phyloP scores from a whole-genome alignment of 768 basidiomycete species.

The Russula abietina region DNA sequence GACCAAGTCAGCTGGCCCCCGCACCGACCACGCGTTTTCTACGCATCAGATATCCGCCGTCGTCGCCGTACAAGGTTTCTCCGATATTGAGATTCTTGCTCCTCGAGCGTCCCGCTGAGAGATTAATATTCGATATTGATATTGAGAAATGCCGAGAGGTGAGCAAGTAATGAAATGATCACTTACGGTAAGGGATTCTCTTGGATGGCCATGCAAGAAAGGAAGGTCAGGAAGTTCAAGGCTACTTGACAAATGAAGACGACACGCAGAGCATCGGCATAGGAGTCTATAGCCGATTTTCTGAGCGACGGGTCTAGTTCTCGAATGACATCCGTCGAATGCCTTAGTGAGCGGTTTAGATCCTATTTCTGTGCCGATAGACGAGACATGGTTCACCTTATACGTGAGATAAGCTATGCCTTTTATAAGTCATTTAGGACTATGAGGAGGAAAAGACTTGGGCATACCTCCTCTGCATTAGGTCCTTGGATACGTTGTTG shows the following conservation, averaged over 20 bases:
- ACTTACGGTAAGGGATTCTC: conserved; percentile 58
- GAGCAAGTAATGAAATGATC: neutral
- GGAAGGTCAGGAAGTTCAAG: conserved; percentile 58
- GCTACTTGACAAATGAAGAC: conserved; percentile 79
- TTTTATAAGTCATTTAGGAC: conserved; percentile 20
- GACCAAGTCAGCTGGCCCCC: neutral
- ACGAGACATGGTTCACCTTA: conserved; percentile 41
- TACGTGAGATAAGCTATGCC: conserved; percentile 62
- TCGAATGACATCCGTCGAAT: conserved; percentile 68
- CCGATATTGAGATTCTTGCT: conserved; percentile 53
- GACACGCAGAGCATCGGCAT: conserved; percentile 69
- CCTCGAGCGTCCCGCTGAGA: conserved; percentile 53
- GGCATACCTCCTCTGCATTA: conserved; percentile 60
- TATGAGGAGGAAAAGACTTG: conserved; percentile 15
- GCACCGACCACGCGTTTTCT: neutral
- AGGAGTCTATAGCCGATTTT: conserved; percentile 66
- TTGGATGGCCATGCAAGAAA: conserved; percentile 69
- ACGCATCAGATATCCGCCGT: conserved; percentile 9
- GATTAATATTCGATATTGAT: neutral
- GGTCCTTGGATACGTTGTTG: conserved; percentile 71
- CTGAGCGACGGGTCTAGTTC: conserved; percentile 48
- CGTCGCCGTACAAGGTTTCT: conserved; percentile 14
- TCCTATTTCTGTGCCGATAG: conserved; percentile 10
- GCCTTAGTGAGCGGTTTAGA: conserved; percentile 38
- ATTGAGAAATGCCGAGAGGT: neutral